Evolutionary conservation across 2,329 filamentous ascomycete genomes (phyloP), one percentile per base, ranked within the genome.

Genomic region (Plectosphaerella sp.): DNA sequence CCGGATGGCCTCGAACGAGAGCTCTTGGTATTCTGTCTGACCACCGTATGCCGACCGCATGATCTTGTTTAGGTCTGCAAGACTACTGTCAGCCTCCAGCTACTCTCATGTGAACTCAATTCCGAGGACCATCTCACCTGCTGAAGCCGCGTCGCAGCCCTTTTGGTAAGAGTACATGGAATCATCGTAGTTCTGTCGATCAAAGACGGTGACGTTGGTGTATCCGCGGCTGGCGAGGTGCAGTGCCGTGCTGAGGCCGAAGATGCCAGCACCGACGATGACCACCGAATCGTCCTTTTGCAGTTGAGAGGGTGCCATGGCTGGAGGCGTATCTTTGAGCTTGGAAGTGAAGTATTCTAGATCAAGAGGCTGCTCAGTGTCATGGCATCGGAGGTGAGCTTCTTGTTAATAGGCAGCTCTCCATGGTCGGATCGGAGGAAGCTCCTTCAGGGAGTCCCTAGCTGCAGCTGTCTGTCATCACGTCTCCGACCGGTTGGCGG

Each of bases 201-300:
- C 77, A 35, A 80, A 66, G 11, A 80, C 68, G 9, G 69, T 77
- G 24, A 80, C 65, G 53, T 74, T 66, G 6, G 18, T 65, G 59
- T 78, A 80, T 4, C 76, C 77, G 11, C 71, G 60, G 47, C 64
- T 62, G 2, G 58, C 54, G 42, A 67, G 57, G 43, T 66, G 58
- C 16, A 61, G 52, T 2, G 64, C 64, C 2, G 63, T 62, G 46
- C 60, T 62, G 2, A 67, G 59, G 18, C 64, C 64, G 46, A 65
- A 67, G 10, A 63, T 61, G 18, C 64, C 64, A 15, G 58, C 62
- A 14, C 64, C 64, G 14, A 67, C 56, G 37, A 66, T 63, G 42
- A 65, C 45, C 56, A 64, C 36, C 53, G 60, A 15, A 51, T 62
- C 47, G 24, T 52, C 42, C 33, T 57, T 53, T 4, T 16, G 41